These are phyloP conservation scores for Salix udensis DNA, from an alignment of 345 rosid genomes.

Conservation along the genomic window DNA sequence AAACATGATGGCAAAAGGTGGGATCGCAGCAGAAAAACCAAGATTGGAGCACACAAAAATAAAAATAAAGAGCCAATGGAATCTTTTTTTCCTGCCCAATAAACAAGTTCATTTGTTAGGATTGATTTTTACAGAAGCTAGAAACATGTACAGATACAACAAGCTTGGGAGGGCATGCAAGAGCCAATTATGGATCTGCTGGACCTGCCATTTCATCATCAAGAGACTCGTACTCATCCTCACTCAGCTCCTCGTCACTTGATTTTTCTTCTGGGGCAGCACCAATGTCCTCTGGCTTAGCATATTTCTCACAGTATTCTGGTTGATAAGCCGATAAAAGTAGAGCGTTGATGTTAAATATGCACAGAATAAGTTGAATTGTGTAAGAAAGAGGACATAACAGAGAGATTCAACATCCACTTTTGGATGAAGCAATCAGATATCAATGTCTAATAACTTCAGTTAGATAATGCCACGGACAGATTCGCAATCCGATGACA, in stretches of 20 bases:
- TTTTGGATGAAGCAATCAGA: neutral
- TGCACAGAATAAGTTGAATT: neutral
- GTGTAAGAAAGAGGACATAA: neutral
- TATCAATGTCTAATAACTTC: neutral
- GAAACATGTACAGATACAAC: slow-evolving; percentile 23
- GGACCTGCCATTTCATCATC: slow-evolving; percentile 53
- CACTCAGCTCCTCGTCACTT: slow-evolving; percentile 53
- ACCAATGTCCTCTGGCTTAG: slow-evolving; percentile 48
- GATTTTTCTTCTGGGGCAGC: slow-evolving; percentile 37
- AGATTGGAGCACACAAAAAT: slow-evolving; percentile 7
- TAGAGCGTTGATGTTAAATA: neutral
- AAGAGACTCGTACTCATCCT: slow-evolving; percentile 35
- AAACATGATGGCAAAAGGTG: neutral
- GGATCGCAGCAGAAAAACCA: no score
- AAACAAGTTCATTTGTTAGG: slow-evolving; percentile 3
- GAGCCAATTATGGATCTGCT: slow-evolving; percentile 40
- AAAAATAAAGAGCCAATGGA: neutral
- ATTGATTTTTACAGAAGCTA: neutral
- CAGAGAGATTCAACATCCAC: neutral
- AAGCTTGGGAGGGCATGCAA: neutral
- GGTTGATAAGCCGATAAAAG: slow-evolving; percentile 3
- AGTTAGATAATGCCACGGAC: neutral
- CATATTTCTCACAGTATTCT: slow-evolving; percentile 63
- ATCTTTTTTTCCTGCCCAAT: neutral
- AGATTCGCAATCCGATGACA: neutral